These are phyloP conservation scores for Poa pratensis DNA, from an alignment of 176 grass and related monocot genomes.

Conservation along the genomic window DNA sequence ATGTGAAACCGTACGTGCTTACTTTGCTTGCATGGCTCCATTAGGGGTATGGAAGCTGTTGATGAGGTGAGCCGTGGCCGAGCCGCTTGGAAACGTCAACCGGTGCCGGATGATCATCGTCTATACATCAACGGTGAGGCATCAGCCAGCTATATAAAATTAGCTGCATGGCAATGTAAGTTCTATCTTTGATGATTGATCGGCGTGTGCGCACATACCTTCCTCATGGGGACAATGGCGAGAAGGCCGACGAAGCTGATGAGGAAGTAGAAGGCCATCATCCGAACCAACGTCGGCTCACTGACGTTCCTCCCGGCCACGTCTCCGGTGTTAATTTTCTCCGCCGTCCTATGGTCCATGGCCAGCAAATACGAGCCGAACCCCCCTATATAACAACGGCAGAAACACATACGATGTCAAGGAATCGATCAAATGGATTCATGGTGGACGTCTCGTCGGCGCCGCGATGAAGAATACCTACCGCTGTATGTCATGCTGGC, in stretches of 20 bases:
- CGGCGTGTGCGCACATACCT: constrained; percentile 47
- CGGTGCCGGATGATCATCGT: constrained; percentile 80
- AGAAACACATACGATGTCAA: not conserved
- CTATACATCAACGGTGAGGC: constrained; percentile 38
- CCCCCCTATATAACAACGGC: constrained; percentile 47
- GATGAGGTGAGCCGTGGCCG: constrained; percentile 80
- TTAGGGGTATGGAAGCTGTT: constrained; percentile 82
- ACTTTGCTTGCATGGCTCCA: constrained; percentile 64
- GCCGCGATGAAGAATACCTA: constrained; percentile 33
- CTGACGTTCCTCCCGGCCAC: constrained; percentile 44
- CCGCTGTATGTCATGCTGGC: constrained; percentile 68
- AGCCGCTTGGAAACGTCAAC: constrained; percentile 80
- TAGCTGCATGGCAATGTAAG: constrained; percentile 13
- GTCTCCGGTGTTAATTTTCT: constrained; percentile 41
- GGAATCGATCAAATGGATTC: not conserved
- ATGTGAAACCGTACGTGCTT: constrained; percentile 3
- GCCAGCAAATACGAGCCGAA: constrained; percentile 72
- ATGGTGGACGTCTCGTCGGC: not conserved
- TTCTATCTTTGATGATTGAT: constrained; percentile 40
- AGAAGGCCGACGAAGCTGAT: constrained; percentile 76
- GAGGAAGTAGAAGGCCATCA: constrained; percentile 61
- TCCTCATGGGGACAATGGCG: constrained; percentile 73
- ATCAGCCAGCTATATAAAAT: not conserved
- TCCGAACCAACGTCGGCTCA: constrained; percentile 51
- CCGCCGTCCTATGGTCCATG: constrained; percentile 59